Evolutionary conservation across 2,329 filamentous ascomycete genomes (phyloP).

Genomic region (Cordyceps cateniannulata): DNA sequence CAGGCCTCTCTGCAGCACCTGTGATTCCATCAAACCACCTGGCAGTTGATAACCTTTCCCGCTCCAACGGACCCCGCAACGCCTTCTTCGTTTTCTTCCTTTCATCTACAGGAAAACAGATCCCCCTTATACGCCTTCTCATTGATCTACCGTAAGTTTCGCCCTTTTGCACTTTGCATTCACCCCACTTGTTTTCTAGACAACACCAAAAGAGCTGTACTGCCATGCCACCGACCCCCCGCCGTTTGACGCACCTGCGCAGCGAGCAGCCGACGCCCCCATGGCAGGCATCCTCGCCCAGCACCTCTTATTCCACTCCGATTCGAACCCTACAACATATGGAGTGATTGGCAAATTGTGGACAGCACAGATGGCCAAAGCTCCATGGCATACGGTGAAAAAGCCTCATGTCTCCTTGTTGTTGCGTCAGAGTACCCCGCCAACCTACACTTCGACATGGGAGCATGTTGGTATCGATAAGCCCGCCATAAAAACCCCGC

Average conservation of each 20-base stretch:
- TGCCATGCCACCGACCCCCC: background rate
- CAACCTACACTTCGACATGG: background rate
- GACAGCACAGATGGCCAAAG: background rate
- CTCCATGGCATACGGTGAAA: conserved; percentile 1
- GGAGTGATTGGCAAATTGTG: background rate
- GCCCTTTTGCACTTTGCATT: background rate
- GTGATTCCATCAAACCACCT: conserved; percentile 6
- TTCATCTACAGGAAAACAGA: background rate
- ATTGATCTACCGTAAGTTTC: background rate
- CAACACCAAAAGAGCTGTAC: background rate
- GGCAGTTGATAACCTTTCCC: background rate
- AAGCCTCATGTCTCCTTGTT: background rate
- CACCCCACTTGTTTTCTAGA: background rate
- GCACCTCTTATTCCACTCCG: background rate
- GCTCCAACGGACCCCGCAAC: background rate
- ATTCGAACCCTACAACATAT: background rate
- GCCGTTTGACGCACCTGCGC: background rate
- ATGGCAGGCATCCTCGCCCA: background rate
- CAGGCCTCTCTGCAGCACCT: background rate
- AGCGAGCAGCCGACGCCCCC: background rate
- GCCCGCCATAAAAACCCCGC: conserved; percentile 11
- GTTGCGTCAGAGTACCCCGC: conserved; percentile 5
- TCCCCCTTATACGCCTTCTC: background rate
- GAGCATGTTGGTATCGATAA: conserved; percentile 11
- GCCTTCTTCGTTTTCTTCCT: background rate